Base-by-base conservation (phyloP, 352 stramenopile species). In the Blastocystis sp. region DNA sequence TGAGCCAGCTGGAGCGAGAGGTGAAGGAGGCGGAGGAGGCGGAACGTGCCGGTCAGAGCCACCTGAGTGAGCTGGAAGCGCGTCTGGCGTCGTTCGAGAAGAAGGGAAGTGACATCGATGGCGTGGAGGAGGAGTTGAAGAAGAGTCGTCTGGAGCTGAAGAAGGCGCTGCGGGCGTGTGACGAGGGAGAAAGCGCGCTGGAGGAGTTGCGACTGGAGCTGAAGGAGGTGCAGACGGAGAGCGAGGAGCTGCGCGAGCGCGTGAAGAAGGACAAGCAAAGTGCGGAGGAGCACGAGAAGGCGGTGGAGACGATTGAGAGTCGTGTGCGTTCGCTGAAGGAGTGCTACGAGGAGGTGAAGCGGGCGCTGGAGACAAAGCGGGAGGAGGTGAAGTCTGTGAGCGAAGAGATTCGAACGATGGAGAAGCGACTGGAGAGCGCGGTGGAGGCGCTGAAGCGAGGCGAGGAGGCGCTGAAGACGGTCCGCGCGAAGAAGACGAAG, bases 1-100 rank as follows among this genome's bases (percentile, higher is more conserved):
- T 93, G 54, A 89, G 91, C 51, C 92, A 93, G 78, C 57, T 95
- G 0, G 89, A 92, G 54, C 87, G 91, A 29, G 91, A 92, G 72
- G 87, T 93, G 27, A 87, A 81, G 49, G 88, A 59, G 27, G 84
- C 72, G 7, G 38, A 48, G 1, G 69, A 73, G 29, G 61, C 63
- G 4, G 24, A 87, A 18, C 21, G 32, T 3, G 11, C 11, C 29
- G 57, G 57, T 42, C 11, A 32, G 3, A 42, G 16, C 21, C 57
- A 40, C 32, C 32, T 67, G 57, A 36, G 57, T 11, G 57, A 67
- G n/a, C 36, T 77, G 44, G 65, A 77, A 14, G 21, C 65, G 21
- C 51, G 44, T n/a, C 14, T 48, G 65, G 21, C 16, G n/a, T 11
- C 24, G 32, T 48, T 77, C 11, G 16, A 34, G 36, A 53, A 4